Evolutionary conservation across 345 rosid species (phyloP), one percentile per base, ranked within the genome.

Genomic region (Rhodamnia rubescens): DNA sequence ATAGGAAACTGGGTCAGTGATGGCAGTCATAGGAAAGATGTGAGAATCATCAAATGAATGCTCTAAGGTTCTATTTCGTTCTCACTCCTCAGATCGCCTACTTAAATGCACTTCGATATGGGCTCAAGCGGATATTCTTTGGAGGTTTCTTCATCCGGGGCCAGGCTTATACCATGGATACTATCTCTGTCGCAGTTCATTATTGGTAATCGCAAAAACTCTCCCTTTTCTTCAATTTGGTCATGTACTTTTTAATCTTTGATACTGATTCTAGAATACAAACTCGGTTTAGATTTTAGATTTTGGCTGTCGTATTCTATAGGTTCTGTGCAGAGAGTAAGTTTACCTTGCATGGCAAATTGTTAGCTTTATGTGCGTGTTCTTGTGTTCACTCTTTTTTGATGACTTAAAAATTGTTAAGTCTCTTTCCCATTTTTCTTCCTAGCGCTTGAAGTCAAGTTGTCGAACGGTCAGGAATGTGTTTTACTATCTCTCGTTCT

Each of bases 101-200:
- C 92, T 87, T 96, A 92, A 95, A 93, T 90, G 95, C 98, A 53
- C 95, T 95, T n/a, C 91, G 93, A 85, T 94, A 93, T 88, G 97
- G 94, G 82, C 96, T 95, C 84, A 93, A 95, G 87, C 90, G 96
- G 88, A 93, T 93, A 26, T 91, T 94, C 89, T 94, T 94, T 82
- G 96, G 94, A 54, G 98, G 98, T 59, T 94, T 94, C 88, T 95
- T 95, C 85, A 94, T 95, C 53, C 91, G 93, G 20, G 93, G 96
- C 56, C 98, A 92, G 6, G 91, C 91, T 52, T 95, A 91, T 86
- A 95, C 95, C 49, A 93, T 95, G 98, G 98, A 95, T 85, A 95
- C 98, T 21, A 92, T 94, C 50, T 92, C 98, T 44, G 96, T 94
- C 29, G 98, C 95, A 14, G 98, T 95, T 81, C 85, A 93, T 49